phyloP scores from a whole-genome alignment of 106 monocot genomes.

The Dioscorea zingiberensis region DNA sequence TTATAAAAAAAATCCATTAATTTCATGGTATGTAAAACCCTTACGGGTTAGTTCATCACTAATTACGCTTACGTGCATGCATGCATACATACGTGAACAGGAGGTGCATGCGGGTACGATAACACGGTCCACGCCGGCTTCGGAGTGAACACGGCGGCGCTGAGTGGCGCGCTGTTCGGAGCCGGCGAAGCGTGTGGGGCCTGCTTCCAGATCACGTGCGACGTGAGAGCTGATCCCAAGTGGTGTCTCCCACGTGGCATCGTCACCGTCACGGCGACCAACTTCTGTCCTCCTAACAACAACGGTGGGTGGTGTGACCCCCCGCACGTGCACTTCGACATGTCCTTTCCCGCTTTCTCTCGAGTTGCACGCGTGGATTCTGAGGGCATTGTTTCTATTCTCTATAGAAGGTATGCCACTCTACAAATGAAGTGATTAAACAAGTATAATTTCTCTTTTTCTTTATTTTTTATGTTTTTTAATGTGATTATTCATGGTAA shows the following conservation, averaged over 20 bases:
- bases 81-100: neutral
- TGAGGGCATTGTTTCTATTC: constrained; percentile 23
- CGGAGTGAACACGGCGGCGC: constrained; percentile 11
- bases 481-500: too few relatives aligned
- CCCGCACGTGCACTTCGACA: constrained; percentile 14
- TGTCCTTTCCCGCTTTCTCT: constrained; percentile 21
- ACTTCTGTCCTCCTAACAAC: constrained; percentile 24
- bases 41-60: too few relatives aligned
- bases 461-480: too few relatives aligned
- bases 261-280: constrained; percentile 17
- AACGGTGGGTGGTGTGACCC: constrained; percentile 21
- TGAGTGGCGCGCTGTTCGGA: constrained; percentile 12
- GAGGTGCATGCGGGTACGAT: constrained; percentile 20
- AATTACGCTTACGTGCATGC: too few relatives aligned
- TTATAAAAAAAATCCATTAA: too few relatives aligned
- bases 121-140: constrained; percentile 8
- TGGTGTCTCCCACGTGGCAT: constrained; percentile 2
- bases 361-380: constrained; percentile 6
- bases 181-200: constrained; percentile 5
- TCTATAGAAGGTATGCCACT: constrained; percentile 7
- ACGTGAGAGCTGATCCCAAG: constrained; percentile 2
- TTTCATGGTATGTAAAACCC: too few relatives aligned
- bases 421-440: too few relatives aligned
- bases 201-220: constrained; percentile 13
- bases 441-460: too few relatives aligned